Conservation (phyloP, 305 asterid genomes). For the Fraxinus latifolia region DNA sequence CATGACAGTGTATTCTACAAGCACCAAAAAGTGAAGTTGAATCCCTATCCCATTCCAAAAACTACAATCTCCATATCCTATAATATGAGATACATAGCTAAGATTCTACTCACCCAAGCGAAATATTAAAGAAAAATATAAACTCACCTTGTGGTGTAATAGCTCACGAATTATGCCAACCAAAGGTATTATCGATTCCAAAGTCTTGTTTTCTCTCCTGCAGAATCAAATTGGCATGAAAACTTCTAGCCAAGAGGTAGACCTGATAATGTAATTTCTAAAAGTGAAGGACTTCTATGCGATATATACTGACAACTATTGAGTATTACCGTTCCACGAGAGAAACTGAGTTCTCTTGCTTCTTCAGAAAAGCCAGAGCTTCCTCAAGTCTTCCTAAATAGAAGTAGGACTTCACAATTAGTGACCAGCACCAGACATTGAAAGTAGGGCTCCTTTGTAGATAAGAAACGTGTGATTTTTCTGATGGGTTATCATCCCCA, state of each 20-base stretch:
- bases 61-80: not conserved
- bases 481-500: slow-evolving; percentile 32
- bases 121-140: slow-evolving; percentile 20
- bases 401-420: slow-evolving; percentile 67
- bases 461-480: slow-evolving; percentile 40
- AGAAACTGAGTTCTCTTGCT: slow-evolving; percentile 59
- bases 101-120: not conserved
- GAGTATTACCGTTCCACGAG: slow-evolving; percentile 46
- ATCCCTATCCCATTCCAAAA: not conserved
- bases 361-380: slow-evolving; percentile 63
- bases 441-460: slow-evolving; percentile 51
- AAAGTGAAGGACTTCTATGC: not conserved
- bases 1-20: not conserved
- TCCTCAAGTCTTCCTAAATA: slow-evolving; percentile 86
- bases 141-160: slow-evolving; percentile 72
- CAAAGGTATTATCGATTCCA: slow-evolving; percentile 68
- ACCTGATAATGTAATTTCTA: not conserved
- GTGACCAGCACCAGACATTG: slow-evolving; percentile 60
- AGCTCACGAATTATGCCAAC: slow-evolving; percentile 67
- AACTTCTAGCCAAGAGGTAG: slow-evolving; percentile 23
- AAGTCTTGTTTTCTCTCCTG: slow-evolving; percentile 45
- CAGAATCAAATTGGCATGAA: slow-evolving; percentile 26
- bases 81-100: not conserved
- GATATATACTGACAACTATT: slow-evolving; percentile 16
- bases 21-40: not conserved